Base-by-base conservation (phyloP, 345 rosid species). In the Ceriops decandra region DNA sequence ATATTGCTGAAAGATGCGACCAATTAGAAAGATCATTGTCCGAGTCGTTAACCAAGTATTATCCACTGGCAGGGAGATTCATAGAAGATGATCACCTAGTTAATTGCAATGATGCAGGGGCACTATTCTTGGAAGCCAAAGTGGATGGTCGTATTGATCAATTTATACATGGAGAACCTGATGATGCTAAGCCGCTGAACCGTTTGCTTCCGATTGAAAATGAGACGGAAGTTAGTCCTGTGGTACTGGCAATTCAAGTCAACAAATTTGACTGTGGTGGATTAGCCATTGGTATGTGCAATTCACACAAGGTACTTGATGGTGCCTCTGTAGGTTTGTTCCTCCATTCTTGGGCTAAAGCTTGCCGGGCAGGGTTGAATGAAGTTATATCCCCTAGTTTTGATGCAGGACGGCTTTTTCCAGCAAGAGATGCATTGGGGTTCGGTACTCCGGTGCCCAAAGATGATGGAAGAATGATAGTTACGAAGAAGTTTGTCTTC, bases 291-390 rank as follows among this genome's bases (percentile, higher is more conserved):
- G 82, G 83, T n/a, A 0, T 75, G 13, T 81, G 84, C 66, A 53
- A 79, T 42, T 72, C 82, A 20, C 89, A 85, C 70, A 74, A 67
- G 59, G 63, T 81, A 67, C 68, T 74, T 2, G 87, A 83, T 28
- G 86, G 82, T 1, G 76, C 65, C 0, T 71, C 78, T 1, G 22
- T 72, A 0, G 24, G 74, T 21, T 72, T 74, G 26, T 81, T 85
- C 79, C 53, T 79, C 57, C 67, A 67, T 51, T 76, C 73, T 0
- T 81, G 88, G 88, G 53, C 74, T 1, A 28, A 74, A 7, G 57
- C 66, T 0, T 66, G 66, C 5, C 69, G 77, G 11, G 61, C 38
- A 1, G 73, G 71, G 46, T 32, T 68, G 24, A 0, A 57, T 21
- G 66, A 60, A 36, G 35, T 47, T 5, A 51, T 60, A 24, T 2